Percentiles rank a stretch among this genome's conserved stretches.
Conservation (phyloP, 495 filamentous ascomycete genomes). For the Tuber borchii region DNA sequence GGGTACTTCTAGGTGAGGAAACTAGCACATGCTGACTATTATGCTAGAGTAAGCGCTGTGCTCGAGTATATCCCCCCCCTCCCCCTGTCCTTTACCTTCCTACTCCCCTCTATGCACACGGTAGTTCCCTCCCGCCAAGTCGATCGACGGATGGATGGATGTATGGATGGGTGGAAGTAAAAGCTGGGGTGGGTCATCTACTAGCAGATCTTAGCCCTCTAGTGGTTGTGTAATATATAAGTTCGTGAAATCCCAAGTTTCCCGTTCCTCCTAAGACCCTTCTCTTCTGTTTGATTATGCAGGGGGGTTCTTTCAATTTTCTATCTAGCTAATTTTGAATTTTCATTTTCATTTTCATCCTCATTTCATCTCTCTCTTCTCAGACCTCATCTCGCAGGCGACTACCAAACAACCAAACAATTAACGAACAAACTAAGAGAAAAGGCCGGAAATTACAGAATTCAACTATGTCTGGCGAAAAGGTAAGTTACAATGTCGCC, state of each 20-base stretch:
- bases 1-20: background rate
- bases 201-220: background rate
- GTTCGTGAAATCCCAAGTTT: background rate
- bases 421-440: background rate
- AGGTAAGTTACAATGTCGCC: conserved; percentile 5
- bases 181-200: background rate
- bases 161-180: background rate
- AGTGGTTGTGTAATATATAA: background rate
- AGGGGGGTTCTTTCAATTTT: background rate
- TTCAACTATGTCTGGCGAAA: conserved; percentile 22
- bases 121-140: background rate
- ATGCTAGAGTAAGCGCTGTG: background rate
- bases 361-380: background rate
- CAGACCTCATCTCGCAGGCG: background rate
- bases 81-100: background rate
- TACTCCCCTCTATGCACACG: background rate
- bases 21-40: background rate
- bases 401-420: background rate
- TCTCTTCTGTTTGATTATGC: background rate
- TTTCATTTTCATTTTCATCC: background rate
- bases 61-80: background rate
- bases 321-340: background rate
- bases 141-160: background rate
- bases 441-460: background rate
- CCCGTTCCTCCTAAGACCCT: background rate